A percentile compares a stretch with the other conserved stretches of the same genome.
These are phyloP conservation scores for Hippophae tibetana DNA, from an alignment of 306 rosid genomes.

Conservation along the genomic window DNA sequence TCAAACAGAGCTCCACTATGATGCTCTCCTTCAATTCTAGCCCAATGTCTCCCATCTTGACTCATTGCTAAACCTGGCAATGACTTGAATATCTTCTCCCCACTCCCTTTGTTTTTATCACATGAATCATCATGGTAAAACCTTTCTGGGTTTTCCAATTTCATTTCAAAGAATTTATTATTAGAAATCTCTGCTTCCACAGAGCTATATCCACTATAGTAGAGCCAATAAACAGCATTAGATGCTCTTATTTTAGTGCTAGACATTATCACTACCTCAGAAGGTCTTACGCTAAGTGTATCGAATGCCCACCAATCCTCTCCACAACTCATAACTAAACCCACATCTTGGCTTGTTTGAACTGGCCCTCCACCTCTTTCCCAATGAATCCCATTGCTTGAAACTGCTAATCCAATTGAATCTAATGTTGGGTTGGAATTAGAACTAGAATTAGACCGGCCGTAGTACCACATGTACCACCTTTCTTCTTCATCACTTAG, in stretches of 20 bases:
- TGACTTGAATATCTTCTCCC: conserved; percentile 36
- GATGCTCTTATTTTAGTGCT: conserved; percentile 32
- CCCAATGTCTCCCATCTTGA: conserved; percentile 85
- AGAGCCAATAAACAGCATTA: conserved; percentile 68
- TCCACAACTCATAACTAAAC: conserved; percentile 47
- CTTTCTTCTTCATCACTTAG: conserved; percentile 70
- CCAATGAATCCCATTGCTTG: conserved; percentile 88
- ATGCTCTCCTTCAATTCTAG: conserved; percentile 84
- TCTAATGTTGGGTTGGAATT: conserved; percentile 9
- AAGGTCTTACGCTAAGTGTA: conserved; percentile 50
- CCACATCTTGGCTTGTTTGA: conserved; percentile 46
- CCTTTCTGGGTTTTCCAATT: background rate
- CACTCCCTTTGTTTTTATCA: conserved; percentile 4
- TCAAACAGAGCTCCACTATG: conserved; percentile 73
- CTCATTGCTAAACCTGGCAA: conserved; percentile 77
- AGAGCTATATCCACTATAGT: conserved; percentile 46
- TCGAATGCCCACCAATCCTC: conserved; percentile 83
- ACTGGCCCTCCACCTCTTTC: conserved; percentile 54
- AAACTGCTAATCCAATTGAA: conserved; percentile 54
- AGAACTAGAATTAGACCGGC: conserved; percentile 25
- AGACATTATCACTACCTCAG: conserved; percentile 67
- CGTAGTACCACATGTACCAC: conserved; percentile 86
- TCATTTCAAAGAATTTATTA: conserved; percentile 5
- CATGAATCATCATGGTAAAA: conserved; percentile 7
- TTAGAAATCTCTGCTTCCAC: conserved; percentile 29